Evolutionary conservation across 2,329 filamentous ascomycete species (phyloP).

Genomic region (Colletotrichum australisinense): DNA sequence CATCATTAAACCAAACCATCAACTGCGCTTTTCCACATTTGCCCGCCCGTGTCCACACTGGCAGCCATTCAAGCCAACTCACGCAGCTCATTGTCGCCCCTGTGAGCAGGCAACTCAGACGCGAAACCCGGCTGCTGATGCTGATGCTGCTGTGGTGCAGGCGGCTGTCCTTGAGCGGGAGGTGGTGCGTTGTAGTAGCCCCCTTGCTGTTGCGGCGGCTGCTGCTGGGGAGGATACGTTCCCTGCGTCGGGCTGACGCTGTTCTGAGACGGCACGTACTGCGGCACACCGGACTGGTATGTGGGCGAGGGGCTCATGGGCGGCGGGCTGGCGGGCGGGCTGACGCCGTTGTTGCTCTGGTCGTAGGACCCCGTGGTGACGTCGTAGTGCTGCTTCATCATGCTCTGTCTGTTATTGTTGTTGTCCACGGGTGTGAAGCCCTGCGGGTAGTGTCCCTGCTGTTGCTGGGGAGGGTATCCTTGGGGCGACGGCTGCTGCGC

Average conservation of each 20-base stretch:
- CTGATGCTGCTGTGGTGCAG: slow-evolving; percentile 12
- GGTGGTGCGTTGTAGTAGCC: not conserved
- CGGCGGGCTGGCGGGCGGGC: slow-evolving; percentile 39
- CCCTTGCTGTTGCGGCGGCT: slow-evolving; percentile 16
- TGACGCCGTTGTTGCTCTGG: slow-evolving; percentile 30
- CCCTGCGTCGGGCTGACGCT: slow-evolving; percentile 5
- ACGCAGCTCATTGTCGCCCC: slow-evolving; percentile 45
- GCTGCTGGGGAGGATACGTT: slow-evolving; percentile 13
- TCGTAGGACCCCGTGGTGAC: slow-evolving; percentile 31
- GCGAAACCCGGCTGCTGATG: slow-evolving; percentile 25
- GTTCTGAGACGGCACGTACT: slow-evolving; percentile 7
- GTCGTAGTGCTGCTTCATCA: slow-evolving; percentile 37
- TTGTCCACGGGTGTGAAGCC: slow-evolving; percentile 36
- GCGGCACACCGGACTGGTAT: slow-evolving; percentile 29
- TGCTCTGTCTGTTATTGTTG: slow-evolving; percentile 37
- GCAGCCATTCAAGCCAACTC: slow-evolving; percentile 42
- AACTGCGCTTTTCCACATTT: not conserved
- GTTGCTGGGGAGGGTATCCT: slow-evolving; percentile 29
- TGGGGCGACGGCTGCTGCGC: slow-evolving; percentile 37
- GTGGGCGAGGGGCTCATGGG: slow-evolving; percentile 28
- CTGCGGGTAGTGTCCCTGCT: slow-evolving; percentile 9
- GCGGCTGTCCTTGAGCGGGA: not conserved
- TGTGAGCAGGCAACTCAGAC: slow-evolving; percentile 45
- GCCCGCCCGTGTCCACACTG: not conserved
- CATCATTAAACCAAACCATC: not conserved